These are phyloP conservation scores for Cinchona pubescens DNA, from an alignment of 257 asterid species.

Conservation along the genomic window DNA sequence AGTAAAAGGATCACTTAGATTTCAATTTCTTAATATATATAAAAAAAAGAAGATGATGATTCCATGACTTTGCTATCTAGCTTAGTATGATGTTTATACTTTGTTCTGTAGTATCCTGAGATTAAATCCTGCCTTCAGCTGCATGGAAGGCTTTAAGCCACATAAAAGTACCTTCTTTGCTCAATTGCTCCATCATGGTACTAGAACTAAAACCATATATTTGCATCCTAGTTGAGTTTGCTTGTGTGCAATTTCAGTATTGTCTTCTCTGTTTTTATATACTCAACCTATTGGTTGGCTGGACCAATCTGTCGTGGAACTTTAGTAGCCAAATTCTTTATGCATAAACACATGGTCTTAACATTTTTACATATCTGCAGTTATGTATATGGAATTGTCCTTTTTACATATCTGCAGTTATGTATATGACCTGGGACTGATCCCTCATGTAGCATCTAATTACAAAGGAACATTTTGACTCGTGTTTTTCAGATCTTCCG, in stretches of 20 bases:
- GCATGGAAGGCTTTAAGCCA: neutral
- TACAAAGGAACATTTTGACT: constrained; percentile 2
- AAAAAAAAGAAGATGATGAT: neutral
- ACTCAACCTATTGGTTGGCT: neutral
- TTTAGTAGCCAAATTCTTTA: neutral
- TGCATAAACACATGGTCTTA: neutral
- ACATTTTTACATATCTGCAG: neutral
- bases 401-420: neutral
- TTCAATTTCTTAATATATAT: neutral
- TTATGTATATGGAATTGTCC: neutral
- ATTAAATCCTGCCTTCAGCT: constrained; percentile 2
- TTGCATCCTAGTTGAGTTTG: neutral
- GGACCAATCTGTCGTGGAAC: neutral
- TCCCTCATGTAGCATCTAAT: constrained; percentile 12
- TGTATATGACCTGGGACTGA: neutral
- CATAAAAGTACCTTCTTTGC: neutral
- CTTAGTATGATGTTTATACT: neutral
- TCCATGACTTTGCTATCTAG: neutral
- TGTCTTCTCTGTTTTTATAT: neutral
- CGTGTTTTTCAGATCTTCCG: constrained; percentile 48
- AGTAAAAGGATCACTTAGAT: neutral
- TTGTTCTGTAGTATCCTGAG: neutral
- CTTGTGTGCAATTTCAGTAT: neutral
- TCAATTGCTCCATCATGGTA: neutral
- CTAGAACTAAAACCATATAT: neutral